Conservation (phyloP, 441 rosid species). For the Viola pubescens region DNA sequence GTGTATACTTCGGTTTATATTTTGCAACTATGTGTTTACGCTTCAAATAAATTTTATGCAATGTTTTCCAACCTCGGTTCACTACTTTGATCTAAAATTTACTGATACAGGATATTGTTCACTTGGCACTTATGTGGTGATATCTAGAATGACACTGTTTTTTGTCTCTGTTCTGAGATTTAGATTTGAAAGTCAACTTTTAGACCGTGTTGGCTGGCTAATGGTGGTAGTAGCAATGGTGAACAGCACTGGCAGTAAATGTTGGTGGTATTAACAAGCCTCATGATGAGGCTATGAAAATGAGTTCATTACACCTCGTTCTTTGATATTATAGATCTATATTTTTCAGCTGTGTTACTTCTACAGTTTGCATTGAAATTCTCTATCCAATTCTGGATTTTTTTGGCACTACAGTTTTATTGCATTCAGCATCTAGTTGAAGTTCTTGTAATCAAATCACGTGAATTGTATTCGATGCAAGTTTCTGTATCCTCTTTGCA, state of each 20-base stretch:
- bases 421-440: no score
- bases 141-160: neutral
- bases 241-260: no score
- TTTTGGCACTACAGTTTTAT: no score
- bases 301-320: neutral
- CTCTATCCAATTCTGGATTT: neutral
- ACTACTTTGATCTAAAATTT: slow-evolving; percentile 6
- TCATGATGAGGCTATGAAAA: neutral
- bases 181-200: neutral
- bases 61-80: neutral
- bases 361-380: neutral
- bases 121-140: neutral
- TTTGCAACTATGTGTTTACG: slow-evolving; percentile 3
- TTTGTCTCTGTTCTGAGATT: neutral
- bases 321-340: neutral
- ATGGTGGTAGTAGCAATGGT: no score
- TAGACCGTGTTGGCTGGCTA: neutral
- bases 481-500: no score
- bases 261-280: neutral
- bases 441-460: no score
- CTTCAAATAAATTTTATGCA: neutral
- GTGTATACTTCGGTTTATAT: neutral
- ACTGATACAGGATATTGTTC: neutral
- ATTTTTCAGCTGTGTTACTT: neutral
- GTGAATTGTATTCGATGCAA: no score